Percentiles rank a stretch among this genome's conserved stretches.
phyloP scores from a whole-genome alignment of 129 eudicot genomes.

The Gnaphalium uliginosum region DNA sequence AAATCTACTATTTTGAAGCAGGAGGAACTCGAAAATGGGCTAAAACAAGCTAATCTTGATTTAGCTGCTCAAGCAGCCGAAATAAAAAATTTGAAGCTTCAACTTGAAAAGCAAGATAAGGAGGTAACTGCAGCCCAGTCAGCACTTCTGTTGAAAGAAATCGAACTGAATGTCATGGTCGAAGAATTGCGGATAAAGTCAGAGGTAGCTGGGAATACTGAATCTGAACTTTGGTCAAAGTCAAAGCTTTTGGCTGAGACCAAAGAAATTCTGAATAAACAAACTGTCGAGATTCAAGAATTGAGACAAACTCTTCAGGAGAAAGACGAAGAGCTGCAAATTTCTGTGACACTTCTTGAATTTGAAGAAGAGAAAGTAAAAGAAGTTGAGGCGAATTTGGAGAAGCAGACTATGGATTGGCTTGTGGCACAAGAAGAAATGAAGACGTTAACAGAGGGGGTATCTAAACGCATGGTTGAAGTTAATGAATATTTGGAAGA shows the following conservation, averaged over 20 bases:
- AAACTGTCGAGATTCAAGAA: constrained; percentile 56
- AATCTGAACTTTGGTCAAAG: constrained; percentile 50
- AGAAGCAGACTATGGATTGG: constrained; percentile 80
- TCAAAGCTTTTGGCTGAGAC: constrained; percentile 52
- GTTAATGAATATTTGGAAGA: constrained; percentile 52
- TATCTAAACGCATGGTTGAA: constrained; percentile 46
- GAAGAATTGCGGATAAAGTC: constrained; percentile 55
- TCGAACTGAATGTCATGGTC: constrained; percentile 51
- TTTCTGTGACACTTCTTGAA: constrained; percentile 35
- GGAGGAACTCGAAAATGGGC: constrained; percentile 75
- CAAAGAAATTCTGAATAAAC: constrained; percentile 51
- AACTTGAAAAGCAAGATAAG: constrained; percentile 56
- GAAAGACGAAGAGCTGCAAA: constrained; percentile 59
- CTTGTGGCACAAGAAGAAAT: constrained; percentile 66
- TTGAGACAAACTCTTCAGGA: constrained; percentile 46
- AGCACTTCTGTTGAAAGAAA: constrained; percentile 55
- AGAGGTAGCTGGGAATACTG: constrained; percentile 47
- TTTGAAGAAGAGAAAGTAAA: constrained; percentile 56
- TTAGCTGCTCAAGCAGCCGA: constrained; percentile 69
- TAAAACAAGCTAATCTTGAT: constrained; percentile 61
- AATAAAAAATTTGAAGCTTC: constrained; percentile 61
- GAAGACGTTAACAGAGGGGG: constrained; percentile 48
- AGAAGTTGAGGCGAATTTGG: constrained; percentile 57
- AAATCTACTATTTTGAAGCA: constrained; percentile 48
- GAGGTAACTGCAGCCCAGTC: constrained; percentile 49